phyloP scores from a whole-genome alignment of 768 basidiomycete genomes.

The Ramaria rubella region DNA sequence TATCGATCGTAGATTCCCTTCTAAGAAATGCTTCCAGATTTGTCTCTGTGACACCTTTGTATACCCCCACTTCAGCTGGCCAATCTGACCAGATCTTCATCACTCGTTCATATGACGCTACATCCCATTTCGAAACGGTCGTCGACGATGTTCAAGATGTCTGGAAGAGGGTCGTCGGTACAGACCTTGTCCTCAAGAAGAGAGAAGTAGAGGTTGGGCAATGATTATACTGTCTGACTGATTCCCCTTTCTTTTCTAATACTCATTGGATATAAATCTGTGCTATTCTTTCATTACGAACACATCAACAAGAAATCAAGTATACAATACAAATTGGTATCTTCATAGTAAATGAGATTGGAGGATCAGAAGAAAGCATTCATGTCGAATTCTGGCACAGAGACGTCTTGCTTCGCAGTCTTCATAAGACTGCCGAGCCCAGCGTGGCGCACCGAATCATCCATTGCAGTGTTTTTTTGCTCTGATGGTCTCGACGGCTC shows the following conservation, averaged over 20 bases:
- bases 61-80: constrained; percentile 82
- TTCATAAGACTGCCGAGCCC: constrained; percentile 82
- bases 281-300: background rate
- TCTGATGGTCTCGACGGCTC: constrained; percentile 26
- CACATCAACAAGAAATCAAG: background rate
- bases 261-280: background rate
- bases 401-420: constrained; percentile 81
- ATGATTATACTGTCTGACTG: background rate
- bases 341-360: background rate
- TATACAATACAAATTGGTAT: constrained; percentile 1
- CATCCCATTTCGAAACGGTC: constrained; percentile 98
- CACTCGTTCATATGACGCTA: constrained; percentile 97
- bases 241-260: background rate
- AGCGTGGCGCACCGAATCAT: constrained; percentile 35
- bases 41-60: constrained; percentile 80
- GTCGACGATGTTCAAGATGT: constrained; percentile 96
- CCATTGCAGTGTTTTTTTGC: constrained; percentile 2
- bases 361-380: constrained; percentile 57
- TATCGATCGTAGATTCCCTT: too few relatives aligned
- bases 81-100: constrained; percentile 88
- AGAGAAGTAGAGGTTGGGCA: constrained; percentile 60
- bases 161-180: constrained; percentile 81
- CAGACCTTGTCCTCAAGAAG: constrained; percentile 81
- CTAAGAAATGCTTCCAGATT: constrained; percentile 49
- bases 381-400: constrained; percentile 87